Base-by-base conservation (phyloP, 495 filamentous ascomycete genomes). In the Emericellopsis terricola region DNA sequence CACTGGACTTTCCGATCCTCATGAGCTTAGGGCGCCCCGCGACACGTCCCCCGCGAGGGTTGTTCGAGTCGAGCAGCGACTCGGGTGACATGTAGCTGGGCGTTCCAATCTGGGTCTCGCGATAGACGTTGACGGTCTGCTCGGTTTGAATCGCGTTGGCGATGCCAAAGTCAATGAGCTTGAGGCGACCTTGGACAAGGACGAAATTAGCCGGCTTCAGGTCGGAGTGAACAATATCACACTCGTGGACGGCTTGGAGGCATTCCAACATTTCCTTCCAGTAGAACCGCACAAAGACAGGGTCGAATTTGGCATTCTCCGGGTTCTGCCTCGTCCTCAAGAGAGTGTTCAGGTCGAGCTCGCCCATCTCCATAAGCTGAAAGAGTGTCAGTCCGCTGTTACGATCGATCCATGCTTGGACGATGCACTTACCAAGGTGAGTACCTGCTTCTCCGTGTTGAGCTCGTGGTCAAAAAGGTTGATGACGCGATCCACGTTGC, bases 251-350 rank as follows among this genome's bases (percentile, higher is more conserved):
- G 2, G 86, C 69, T 33, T 80, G 69, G 3, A 97, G 76, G 52
- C 89, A 97, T 46, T 91, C 82, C 3, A 97, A 78, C 91, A 97
- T 96, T 56, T 97, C 89, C 47, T 85, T 83, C 89, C 89, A 97
- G 60, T 92, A 93, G 55, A 82, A 83, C 7, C 89, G 78, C n/a
- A 85, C 80, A 44, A 94, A 96, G 32, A 74, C 78, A 8, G 80
- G 64, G 48, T 97, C 89, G 37, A 96, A 78, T 18, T 58, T 59
- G 21, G 81, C 71, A 38, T 79, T 71, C 43, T 86, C 81, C 0
- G 71, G 60, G 20, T 78, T 56, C 19, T 77, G 71, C 23, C 75
- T 70, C 5, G 68, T 76, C 11, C 51, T 49, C 19, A 97, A 72
- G 13, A 94, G 74, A 34, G 80, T 82, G 44, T 85, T 80, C 46